Percentiles rank a stretch among this genome's conserved stretches.
Evolutionary conservation across 202 grass and related monocot species (phyloP).

Genomic region (Musa balbisiana): DNA sequence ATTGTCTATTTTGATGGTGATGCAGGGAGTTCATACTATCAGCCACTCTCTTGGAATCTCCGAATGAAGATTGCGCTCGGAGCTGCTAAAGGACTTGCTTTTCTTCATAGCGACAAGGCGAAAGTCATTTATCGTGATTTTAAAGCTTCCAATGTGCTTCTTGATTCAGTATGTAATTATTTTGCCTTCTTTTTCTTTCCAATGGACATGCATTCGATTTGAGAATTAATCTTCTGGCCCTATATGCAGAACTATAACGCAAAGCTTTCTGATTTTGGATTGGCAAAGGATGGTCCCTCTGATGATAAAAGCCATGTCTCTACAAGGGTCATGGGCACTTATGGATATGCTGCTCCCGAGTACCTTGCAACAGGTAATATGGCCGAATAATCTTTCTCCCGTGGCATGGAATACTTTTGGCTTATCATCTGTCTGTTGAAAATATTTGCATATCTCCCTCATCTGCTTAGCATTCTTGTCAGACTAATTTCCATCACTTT

Average conservation of each 20-base stretch:
- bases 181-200: background rate
- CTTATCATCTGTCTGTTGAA: too few relatives aligned
- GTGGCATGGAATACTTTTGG: too few relatives aligned
- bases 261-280: constrained; percentile 1
- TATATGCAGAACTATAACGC: background rate
- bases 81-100: constrained; percentile 85
- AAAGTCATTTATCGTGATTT: constrained; percentile 97
- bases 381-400: too few relatives aligned
- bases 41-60: constrained; percentile 74
- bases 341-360: constrained; percentile 2
- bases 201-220: constrained; percentile 9
- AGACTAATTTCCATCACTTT: too few relatives aligned
- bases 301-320: background rate
- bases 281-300: background rate
- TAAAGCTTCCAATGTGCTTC: constrained; percentile 84
- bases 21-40: constrained; percentile 71
- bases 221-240: constrained; percentile 7
- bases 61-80: constrained; percentile 91
- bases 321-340: constrained; percentile 1
- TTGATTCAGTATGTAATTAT: constrained; percentile 51
- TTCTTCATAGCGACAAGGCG: constrained; percentile 77
- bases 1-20: constrained; percentile 18
- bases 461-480: too few relatives aligned
- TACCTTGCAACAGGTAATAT: background rate
- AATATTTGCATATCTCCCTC: too few relatives aligned